A percentile compares a stretch with the other conserved stretches of the same genome.
Conservation (phyloP, 306 rosid genomes). For the Inga leiocalycina region DNA sequence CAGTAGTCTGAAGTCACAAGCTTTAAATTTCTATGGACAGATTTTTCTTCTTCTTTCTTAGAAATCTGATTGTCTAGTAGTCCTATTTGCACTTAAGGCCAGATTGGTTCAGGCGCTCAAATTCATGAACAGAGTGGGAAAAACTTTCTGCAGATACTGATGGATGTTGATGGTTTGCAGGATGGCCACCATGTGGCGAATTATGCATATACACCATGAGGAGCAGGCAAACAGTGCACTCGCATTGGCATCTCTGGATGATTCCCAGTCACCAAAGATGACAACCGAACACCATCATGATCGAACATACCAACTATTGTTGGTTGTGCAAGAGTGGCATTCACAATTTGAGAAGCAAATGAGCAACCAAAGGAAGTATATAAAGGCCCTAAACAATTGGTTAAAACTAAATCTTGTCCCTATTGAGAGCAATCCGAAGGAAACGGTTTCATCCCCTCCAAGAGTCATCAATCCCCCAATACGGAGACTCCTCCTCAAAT, state of each 20-base stretch:
- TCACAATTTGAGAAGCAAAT: slow-evolving; percentile 54
- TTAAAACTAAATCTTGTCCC: slow-evolving; percentile 67
- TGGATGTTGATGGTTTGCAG: slow-evolving; percentile 39
- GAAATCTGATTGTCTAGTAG: background rate
- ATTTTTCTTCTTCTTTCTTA: background rate
- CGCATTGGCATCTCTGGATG: slow-evolving; percentile 42
- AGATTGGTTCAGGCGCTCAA: background rate
- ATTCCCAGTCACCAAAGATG: slow-evolving; percentile 57
- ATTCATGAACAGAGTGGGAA: background rate
- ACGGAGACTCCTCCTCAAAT: slow-evolving; percentile 44
- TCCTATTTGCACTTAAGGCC: background rate
- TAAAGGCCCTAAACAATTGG: slow-evolving; percentile 59
- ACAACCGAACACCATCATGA: slow-evolving; percentile 67
- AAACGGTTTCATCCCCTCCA: slow-evolving; percentile 70
- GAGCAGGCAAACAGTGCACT: slow-evolving; percentile 35
- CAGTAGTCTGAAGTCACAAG: background rate
- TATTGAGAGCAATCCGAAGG: slow-evolving; percentile 64
- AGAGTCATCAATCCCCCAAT: slow-evolving; percentile 55
- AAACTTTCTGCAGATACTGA: slow-evolving; percentile 4
- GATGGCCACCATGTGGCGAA: slow-evolving; percentile 67
- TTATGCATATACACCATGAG: slow-evolving; percentile 50
- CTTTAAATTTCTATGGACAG: slow-evolving; percentile 1
- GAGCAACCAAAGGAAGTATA: slow-evolving; percentile 52
- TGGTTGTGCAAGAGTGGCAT: slow-evolving; percentile 61
- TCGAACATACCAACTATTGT: slow-evolving; percentile 52